A percentile compares a stretch with the other conserved stretches of the same genome.
Evolutionary conservation across 345 rosid species (phyloP).

Genomic region (Lepidium didymum): DNA sequence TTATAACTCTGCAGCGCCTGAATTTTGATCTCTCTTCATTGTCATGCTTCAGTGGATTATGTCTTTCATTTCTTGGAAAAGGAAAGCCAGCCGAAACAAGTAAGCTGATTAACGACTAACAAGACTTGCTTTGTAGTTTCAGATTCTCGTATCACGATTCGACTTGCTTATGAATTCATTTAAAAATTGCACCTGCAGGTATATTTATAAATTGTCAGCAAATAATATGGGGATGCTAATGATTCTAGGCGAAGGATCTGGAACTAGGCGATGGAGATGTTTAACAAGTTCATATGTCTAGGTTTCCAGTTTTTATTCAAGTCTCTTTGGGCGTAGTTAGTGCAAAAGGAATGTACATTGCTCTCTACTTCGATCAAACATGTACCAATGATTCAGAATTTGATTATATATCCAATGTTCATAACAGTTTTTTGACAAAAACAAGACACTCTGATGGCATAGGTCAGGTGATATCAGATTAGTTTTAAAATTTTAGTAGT

Average conservation of each 20-base stretch:
- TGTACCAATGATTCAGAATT: no score
- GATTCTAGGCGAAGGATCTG: slow-evolving; percentile 52
- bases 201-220: slow-evolving; percentile 50
- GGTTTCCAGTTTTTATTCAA: no score
- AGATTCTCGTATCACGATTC: not conserved
- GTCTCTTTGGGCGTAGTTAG: no score
- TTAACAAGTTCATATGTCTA: no score
- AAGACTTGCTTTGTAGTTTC: not conserved
- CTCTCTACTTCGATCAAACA: no score
- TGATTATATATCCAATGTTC: no score
- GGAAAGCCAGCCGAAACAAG: slow-evolving; percentile 71
- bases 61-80: slow-evolving; percentile 81
- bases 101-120: slow-evolving; percentile 32
- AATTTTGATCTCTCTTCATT: not conserved
- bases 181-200: slow-evolving; percentile 33
- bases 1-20: not conserved
- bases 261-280: no score
- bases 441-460: no score
- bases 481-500: no score
- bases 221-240: slow-evolving; percentile 72
- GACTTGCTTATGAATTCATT: not conserved
- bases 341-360: no score
- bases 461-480: no score
- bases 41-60: slow-evolving; percentile 58
- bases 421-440: no score